phyloP scores from a whole-genome alignment of 176 grass and related monocot genomes.

The Puccinellia tenuiflora region DNA sequence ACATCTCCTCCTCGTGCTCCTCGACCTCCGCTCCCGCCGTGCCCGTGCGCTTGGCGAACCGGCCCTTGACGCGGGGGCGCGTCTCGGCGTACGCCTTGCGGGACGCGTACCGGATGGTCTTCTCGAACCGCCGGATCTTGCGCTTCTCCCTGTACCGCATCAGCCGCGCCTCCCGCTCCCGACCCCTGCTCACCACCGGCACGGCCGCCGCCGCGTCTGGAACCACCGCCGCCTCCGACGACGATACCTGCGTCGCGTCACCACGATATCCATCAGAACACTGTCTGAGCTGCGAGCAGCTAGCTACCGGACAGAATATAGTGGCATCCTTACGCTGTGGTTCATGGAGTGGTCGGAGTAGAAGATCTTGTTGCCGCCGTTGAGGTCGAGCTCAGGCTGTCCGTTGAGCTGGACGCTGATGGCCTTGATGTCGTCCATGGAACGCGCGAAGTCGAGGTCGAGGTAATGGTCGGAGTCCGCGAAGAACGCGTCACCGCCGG shows the following conservation, averaged over 20 bases:
- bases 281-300: neutral
- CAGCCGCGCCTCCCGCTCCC: slow-evolving; percentile 60
- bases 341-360: slow-evolving; percentile 53
- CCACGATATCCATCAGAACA: neutral
- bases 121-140: slow-evolving; percentile 75
- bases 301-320: neutral
- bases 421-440: slow-evolving; percentile 50
- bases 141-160: slow-evolving; percentile 90
- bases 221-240: slow-evolving; percentile 80
- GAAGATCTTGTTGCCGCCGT: slow-evolving; percentile 35
- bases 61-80: slow-evolving; percentile 72
- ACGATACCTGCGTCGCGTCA: slow-evolving; percentile 40
- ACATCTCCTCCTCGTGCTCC: slow-evolving; percentile 59
- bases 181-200: slow-evolving; percentile 39
- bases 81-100: slow-evolving; percentile 83
- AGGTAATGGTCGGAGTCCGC: slow-evolving; percentile 47
- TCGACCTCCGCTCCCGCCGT: neutral
- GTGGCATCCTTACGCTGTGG: slow-evolving; percentile 51
- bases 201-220: slow-evolving; percentile 37
- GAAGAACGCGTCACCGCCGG: slow-evolving; percentile 26
- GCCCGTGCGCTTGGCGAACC: slow-evolving; percentile 61
- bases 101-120: slow-evolving; percentile 88
- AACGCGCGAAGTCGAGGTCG: slow-evolving; percentile 59
- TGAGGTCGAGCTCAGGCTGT: slow-evolving; percentile 37
- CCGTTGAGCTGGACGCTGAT: slow-evolving; percentile 30